A percentile compares a stretch with the other conserved stretches of the same genome.
Conservation (phyloP, 176 grass and related monocot genomes). For the Saccharum officinarum region DNA sequence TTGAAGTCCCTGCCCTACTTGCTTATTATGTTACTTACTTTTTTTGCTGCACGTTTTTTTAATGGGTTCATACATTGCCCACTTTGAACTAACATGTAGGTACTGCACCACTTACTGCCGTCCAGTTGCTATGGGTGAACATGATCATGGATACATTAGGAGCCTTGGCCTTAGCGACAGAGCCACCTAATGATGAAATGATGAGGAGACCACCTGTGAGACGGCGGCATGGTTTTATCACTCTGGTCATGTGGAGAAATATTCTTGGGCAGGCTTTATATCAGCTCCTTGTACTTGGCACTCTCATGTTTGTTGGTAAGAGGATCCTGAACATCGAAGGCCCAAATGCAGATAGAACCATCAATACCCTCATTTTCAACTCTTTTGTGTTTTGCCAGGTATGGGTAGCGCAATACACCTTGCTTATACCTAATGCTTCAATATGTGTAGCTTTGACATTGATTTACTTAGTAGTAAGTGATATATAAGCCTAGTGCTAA, state of each 20-base stretch:
- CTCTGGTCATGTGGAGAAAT: constrained; percentile 87
- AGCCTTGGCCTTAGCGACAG: constrained; percentile 88
- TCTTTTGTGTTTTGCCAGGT: constrained; percentile 97
- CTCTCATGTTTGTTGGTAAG: constrained; percentile 75
- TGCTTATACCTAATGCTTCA: background rate
- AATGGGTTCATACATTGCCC: background rate
- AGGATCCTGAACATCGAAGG: constrained; percentile 54
- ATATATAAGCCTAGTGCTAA: no score
- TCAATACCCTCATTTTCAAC: constrained; percentile 93
- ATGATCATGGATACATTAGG: constrained; percentile 99
- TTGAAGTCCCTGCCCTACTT: background rate
- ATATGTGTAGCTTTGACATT: background rate
- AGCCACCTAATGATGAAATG: constrained; percentile 73
- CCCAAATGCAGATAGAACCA: constrained; percentile 52
- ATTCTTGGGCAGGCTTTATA: constrained; percentile 87
- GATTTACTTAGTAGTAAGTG: background rate
- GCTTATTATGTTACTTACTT: background rate
- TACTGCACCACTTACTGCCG: constrained; percentile 81
- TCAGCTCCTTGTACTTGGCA: constrained; percentile 71
- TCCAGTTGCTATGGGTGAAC: constrained; percentile 97
- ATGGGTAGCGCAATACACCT: background rate
- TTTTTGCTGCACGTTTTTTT: background rate
- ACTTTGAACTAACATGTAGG: constrained; percentile 44
- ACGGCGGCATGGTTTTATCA: constrained; percentile 69
- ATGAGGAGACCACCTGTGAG: constrained; percentile 68